Evolutionary conservation across 2,329 filamentous ascomycete genomes (phyloP), one percentile per base, ranked within the genome.

Genomic region (Cercospora sp.): DNA sequence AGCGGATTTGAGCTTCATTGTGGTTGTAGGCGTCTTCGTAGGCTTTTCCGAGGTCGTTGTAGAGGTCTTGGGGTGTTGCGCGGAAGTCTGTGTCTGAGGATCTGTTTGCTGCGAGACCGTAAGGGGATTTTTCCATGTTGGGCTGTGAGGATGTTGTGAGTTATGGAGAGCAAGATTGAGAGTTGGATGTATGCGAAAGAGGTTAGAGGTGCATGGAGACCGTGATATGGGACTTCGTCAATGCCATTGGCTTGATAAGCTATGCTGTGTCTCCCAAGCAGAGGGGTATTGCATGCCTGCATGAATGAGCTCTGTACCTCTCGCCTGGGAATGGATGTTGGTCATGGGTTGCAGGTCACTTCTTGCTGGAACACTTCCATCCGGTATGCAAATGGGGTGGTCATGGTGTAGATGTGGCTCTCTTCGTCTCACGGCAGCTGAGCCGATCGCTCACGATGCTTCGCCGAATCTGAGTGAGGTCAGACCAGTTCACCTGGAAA

Each of bases 11-110:
- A 13, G 59, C 63, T 26, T 45, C 24, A n/a, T 57, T 49, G 7
- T 55, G 12, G 28, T 18, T 45, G 24, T 63, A 69, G 18, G 67
- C 67, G n/a, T 63, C 32, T 53, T 66, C 63, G 53, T 69, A 66
- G 1, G 51, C 30, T n/a, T 63, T 66, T 4, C 64, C 64, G 34
- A 69, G 53, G 32, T 59, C 55, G 34, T 66, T 62, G 63, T 65
- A 66, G 58, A 68, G 58, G 18, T 53, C 62, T 51, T 63, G 61
- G 32, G 61, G 43, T 26, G 61, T 63, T 16, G 61, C 40, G 21
- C 61, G 61, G 24, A 51, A 63, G 61, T 51, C 30, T 26, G 24
- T 12, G 61, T 28, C 49, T 7, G 61, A n/a, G 40, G 21, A 32
- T n/a, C 40, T 12, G 32, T 26, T 40, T 26, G 58, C 58, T 21